Base-by-base conservation (phyloP, 1,139 yeast genomes). In the Suhomyces kunorum region DNA sequence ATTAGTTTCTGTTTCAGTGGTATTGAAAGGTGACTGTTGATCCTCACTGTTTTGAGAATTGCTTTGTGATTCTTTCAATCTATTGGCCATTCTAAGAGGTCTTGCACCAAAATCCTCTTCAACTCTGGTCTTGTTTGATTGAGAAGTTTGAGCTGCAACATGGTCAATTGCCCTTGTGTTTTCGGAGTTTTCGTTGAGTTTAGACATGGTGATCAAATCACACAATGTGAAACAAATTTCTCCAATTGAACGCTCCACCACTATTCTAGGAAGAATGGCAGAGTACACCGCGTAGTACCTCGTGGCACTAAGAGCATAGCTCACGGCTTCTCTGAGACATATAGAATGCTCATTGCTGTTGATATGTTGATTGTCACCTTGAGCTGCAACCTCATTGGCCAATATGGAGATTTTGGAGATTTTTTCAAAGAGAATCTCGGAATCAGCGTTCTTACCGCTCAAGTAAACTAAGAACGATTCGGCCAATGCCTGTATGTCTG, bases 301-400 rank as follows among this genome's bases (percentile, higher is more conserved):
- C 0, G 95, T 78, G 0, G 92, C 78, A 4, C 96, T 81, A 36
- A 90, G 79, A 1, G 84, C 76, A 63, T 85, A 89, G 20, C 89
- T 81, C 11, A 87, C 78, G 0, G 95, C 75, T 36, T 85, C 86
- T 42, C 87, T 77, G 12, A 84, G 71, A 33, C 80, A 61, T 5
- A 61, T 48, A 1, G 72, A 48, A 53, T 64, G 45, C 54, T 66
- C 63, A 58, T 66, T 55, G 50, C 71, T 48, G 60, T 64, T 57
- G 55, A 71, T 46, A 14, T 63, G 60, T 16, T 56, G 54, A 27
- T 50, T 49, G 32, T 74, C 71, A 16, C 75, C 77, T 45, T 67
- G 73, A 16, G 59, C 57, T 1, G 81, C 75, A 35, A 80, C 66
- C 42, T 71, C 68, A 43, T 74, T 72, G 4, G 83, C 76, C 12